These are phyloP conservation scores for Beauveria pseudobassiana DNA, from an alignment of 2,329 filamentous ascomycete genomes.

Conservation along the genomic window DNA sequence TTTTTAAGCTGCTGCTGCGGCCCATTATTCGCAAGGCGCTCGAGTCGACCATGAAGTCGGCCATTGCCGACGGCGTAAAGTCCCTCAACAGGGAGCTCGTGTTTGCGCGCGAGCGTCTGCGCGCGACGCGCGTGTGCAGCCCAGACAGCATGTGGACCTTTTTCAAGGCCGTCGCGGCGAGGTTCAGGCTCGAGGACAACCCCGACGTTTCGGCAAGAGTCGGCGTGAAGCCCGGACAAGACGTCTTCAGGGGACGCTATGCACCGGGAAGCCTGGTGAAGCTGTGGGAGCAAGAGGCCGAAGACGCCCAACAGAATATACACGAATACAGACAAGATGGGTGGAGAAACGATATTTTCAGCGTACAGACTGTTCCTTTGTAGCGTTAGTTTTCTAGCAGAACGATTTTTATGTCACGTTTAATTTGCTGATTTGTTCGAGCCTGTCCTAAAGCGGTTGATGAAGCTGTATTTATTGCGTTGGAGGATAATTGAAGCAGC, in stretches of 20 bases:
- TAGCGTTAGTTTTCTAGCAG: background rate
- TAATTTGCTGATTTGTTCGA: too few species aligned
- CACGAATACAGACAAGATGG: slow-evolving; percentile 64
- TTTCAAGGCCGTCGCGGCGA: slow-evolving; percentile 70
- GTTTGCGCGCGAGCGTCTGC: slow-evolving; percentile 77
- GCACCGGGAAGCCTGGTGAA: slow-evolving; percentile 83
- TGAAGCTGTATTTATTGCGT: too few species aligned
- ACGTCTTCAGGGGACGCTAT: slow-evolving; percentile 75
- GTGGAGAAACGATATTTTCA: slow-evolving; percentile 84
- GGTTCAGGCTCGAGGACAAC: slow-evolving; percentile 64
- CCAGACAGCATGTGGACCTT: slow-evolving; percentile 77
- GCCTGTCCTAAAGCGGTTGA: too few species aligned
- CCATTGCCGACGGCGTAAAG: slow-evolving; percentile 63
- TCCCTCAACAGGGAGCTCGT: slow-evolving; percentile 77
- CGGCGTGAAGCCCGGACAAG: slow-evolving; percentile 52
- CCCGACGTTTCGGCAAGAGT: slow-evolving; percentile 69
- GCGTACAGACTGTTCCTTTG: slow-evolving; percentile 23
- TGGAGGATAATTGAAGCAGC: too few species aligned
- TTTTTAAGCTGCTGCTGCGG: slow-evolving; percentile 76
- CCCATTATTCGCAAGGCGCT: slow-evolving; percentile 73
- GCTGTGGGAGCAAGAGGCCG: slow-evolving; percentile 78
- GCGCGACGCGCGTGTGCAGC: slow-evolving; percentile 74
- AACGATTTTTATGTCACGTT: background rate
- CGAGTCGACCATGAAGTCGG: slow-evolving; percentile 67
- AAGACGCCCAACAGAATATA: slow-evolving; percentile 61